Conservation (phyloP, 352 stramenopile species). For the Blastocystis sp. region DNA sequence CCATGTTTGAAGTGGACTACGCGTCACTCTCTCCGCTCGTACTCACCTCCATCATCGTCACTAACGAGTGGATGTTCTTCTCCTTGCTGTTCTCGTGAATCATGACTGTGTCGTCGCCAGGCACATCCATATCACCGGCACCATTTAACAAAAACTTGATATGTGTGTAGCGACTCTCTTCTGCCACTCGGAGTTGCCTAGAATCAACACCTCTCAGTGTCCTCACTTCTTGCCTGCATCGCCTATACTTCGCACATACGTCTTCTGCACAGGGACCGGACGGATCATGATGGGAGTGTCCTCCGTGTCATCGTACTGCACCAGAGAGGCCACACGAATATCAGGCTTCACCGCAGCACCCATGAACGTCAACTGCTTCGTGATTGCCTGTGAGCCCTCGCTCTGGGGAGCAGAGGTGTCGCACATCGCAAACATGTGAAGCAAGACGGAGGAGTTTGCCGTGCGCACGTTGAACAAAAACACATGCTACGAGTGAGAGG, state of each 20-base stretch:
- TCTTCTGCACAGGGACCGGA: not conserved
- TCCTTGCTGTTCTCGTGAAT: not conserved
- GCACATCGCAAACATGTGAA: not conserved
- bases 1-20: not conserved
- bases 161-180: not conserved
- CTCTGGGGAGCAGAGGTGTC: not conserved
- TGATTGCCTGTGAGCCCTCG: not conserved
- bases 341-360: not conserved
- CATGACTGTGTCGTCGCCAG: not conserved
- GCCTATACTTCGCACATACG: not conserved
- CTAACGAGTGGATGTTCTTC: not conserved
- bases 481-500: not conserved
- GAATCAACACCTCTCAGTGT: not conserved
- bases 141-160: not conserved
- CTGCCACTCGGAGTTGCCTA: not conserved
- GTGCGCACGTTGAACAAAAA: conserved; percentile 1
- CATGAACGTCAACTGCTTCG: not conserved
- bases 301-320: not conserved
- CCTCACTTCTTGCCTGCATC: not conserved
- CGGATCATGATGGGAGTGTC: not conserved
- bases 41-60: not conserved
- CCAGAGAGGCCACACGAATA: not conserved
- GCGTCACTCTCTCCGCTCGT: not conserved
- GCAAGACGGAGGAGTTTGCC: not conserved
- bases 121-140: not conserved